Conservation (phyloP, 768 basidiomycete species). For the Tubosaeta brunneosetosa region DNA sequence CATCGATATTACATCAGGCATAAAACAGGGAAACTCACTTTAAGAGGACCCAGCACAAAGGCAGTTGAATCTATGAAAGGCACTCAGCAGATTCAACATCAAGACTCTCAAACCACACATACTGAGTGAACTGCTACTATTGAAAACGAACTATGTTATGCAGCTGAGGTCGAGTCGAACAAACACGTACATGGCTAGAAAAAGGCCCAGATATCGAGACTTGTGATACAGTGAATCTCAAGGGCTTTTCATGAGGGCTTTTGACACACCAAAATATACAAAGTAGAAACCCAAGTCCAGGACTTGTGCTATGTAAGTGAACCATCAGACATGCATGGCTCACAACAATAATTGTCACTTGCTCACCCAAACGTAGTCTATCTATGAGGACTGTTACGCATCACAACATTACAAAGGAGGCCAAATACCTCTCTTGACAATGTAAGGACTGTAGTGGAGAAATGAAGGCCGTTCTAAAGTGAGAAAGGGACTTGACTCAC, state of each 20-base stretch:
- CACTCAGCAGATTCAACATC: no score
- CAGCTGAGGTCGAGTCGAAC: no score
- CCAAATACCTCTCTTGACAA: constrained; percentile 1
- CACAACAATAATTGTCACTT: background rate
- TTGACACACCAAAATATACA: background rate
- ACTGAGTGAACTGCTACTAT: no score
- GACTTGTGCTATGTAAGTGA: background rate
- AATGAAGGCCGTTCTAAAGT: background rate
- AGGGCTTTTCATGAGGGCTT: background rate
- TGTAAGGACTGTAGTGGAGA: background rate
- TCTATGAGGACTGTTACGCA: background rate
- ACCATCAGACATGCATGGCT: background rate
- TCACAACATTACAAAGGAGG: background rate
- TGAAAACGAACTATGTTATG: no score
- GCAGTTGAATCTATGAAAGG: no score
- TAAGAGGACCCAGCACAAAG: no score
- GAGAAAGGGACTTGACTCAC: background rate
- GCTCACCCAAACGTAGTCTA: constrained; percentile 4
- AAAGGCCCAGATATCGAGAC: background rate
- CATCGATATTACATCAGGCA: no score
- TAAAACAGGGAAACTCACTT: no score
- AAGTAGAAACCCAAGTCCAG: constrained; percentile 2
- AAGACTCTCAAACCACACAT: no score
- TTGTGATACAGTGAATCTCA: background rate
- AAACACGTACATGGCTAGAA: background rate